Percentiles rank a stretch among this genome's conserved stretches.
These are phyloP conservation scores for Mycena venus DNA, from an alignment of 768 basidiomycete species.

Conservation along the genomic window DNA sequence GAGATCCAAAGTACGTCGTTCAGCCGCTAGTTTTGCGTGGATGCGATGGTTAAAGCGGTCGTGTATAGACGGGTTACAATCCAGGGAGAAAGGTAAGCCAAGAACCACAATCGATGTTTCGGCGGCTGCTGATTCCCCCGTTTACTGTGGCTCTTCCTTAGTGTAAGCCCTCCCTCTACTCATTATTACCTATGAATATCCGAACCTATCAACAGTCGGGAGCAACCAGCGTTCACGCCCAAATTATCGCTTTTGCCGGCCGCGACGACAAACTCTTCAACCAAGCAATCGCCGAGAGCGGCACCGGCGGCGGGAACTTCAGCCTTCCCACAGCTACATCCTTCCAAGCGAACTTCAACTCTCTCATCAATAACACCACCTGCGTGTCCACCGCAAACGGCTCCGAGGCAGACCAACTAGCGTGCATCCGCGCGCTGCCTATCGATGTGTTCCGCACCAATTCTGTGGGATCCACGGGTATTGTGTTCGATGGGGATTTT, in stretches of 20 bases:
- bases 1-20: slow-evolving; percentile 35
- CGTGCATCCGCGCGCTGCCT: slow-evolving; percentile 24
- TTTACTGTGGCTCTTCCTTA: no score
- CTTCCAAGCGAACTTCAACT: slow-evolving; percentile 21
- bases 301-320: slow-evolving; percentile 18
- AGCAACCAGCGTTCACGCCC: slow-evolving; percentile 48
- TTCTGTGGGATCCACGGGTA: slow-evolving; percentile 13
- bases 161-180: no score
- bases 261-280: slow-evolving; percentile 33
- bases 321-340: neutral
- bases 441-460: slow-evolving; percentile 30
- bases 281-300: slow-evolving; percentile 31
- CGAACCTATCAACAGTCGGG: slow-evolving; percentile 41
- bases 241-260: slow-evolving; percentile 45
- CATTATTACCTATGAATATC: no score
- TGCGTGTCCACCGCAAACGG: slow-evolving; percentile 19
- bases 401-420: slow-evolving; percentile 17
- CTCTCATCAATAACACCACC: slow-evolving; percentile 24
- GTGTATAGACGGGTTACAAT: slow-evolving; percentile 19
- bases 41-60: no score
- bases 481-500: slow-evolving; percentile 30
- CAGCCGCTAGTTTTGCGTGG: neutral
- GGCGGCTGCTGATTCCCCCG: no score
- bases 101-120: no score
- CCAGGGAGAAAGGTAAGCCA: slow-evolving; percentile 29